Evolutionary conservation across 2,329 filamentous ascomycete genomes (phyloP), one percentile per base, ranked within the genome.

Genomic region (Xylaria sp.): DNA sequence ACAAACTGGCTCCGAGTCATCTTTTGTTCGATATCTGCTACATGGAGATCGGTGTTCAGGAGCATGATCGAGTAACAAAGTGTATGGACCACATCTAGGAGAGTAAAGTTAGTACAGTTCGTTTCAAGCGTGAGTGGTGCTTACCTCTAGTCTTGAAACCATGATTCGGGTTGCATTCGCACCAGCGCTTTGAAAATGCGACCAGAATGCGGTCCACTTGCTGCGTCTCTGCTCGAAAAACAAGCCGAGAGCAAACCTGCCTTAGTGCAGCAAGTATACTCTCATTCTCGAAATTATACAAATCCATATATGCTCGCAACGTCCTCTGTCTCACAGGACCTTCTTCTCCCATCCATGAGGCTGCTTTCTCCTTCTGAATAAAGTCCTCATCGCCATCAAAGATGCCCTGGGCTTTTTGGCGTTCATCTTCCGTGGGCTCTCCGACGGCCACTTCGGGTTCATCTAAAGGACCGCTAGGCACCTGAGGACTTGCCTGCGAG

Each of bases 1-100:
- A 99, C 88, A 77, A 98, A 99, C 77, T 98, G 95, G 71, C 87
- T 91, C 65, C 92, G 90, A 1, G 95, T 98, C 96, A 99, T 99
- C 83, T 97, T 97, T 75, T 92, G 90, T 70, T 97, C 94, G 74
- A 98, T 97, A 77, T 98, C 94, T 67, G 95, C 96, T 76, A 98
- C 81, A 77, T 99, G 95, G 65, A 99, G 84, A 82, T 99, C 96
- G 40, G 96, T 99, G 77, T 99, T 99, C 71, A 99, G 86, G 12
- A 99, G 86, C 77, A 99, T 91, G 72, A 99, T 90, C 0, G 96
- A 98, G 80, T 98, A 99, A 81, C 93, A 97, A 71, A 98, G 97
- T 27, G 94, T 98, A 79, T 99, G 95, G 21, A 99, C 94, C 57
- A 98, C 92, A 82, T 98, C 95, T 92, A 63, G 18, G 9, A 47